Base-by-base conservation (phyloP, 2,329 filamentous ascomycete species). In the Capronia coronata region DNA sequence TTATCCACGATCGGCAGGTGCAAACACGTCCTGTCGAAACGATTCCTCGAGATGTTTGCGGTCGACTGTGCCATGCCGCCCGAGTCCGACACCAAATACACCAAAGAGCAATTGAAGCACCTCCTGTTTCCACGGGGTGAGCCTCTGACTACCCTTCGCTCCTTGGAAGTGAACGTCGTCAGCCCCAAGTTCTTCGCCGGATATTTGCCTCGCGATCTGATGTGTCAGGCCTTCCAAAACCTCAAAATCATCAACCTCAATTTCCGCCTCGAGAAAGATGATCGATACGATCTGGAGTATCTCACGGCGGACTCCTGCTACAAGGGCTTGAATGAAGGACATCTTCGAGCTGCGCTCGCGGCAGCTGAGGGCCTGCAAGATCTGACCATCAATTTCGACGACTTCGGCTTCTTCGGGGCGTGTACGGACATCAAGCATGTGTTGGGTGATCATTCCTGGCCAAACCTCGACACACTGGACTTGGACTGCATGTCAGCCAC, bases 361-460 rank as follows among this genome's bases (percentile, higher is more conserved):
- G 49, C 49, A 3, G 55, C 53, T 7, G 43, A 18, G 11, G 46
- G 45, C 14, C 37, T 59, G 32, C 40, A 52, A 35, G 46, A 48
- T 19, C 47, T 61, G 27, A 52, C 52, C 22, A 47, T 61, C 44
- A 58, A 59, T 48, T 61, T 61, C 37, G 49, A 57, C 18, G 55
- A 59, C 23, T 54, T 41, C 37, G 56, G 56, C 25, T 57, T 48
- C 43, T 50, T 46, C 19, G 48, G 55, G 10, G 40, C 46, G 2
- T 51, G 48, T 43, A 39, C 44, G 18, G 41, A 40, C 37, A 37
- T 56, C 16, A 29, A 51, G 37, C 42, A 48, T 19, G 40, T 61
- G 22, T 27, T 58, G 2, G 52, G 52, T 8, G 35, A 50, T 3
- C 44, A 42, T 30, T 16, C 41, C 6, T 61, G 57, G 53, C 55